Evolutionary conservation across 305 asterid genomes (phyloP).

Genomic region (Fraxinus dipetala): DNA sequence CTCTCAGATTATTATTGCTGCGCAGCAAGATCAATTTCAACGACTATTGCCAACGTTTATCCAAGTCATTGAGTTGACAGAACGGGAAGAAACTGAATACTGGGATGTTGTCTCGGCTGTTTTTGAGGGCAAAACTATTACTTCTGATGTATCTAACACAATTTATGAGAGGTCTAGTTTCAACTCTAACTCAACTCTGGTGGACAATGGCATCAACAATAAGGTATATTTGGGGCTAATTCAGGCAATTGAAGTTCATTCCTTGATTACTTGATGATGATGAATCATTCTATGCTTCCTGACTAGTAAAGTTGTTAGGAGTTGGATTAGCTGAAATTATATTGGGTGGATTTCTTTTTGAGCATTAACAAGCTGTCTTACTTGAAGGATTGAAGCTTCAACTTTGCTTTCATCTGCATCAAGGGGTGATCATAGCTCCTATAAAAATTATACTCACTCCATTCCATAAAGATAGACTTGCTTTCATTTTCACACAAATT

Average conservation of each 20-base stretch:
- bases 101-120: constrained; percentile 76
- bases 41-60: constrained; percentile 83
- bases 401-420: neutral
- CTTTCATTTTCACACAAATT: neutral
- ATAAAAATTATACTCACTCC: neutral
- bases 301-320: neutral
- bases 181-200: constrained; percentile 40
- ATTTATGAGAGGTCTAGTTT: constrained; percentile 31
- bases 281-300: neutral
- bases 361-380: neutral
- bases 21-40: constrained; percentile 91
- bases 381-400: neutral
- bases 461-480: neutral
- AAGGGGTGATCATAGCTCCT: neutral
- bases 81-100: constrained; percentile 76
- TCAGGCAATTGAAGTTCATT: neutral
- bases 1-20: constrained; percentile 8
- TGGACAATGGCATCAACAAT: constrained; percentile 71
- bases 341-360: neutral
- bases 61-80: constrained; percentile 85
- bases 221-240: constrained; percentile 45
- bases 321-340: neutral
- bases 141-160: constrained; percentile 35
- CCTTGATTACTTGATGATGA: neutral
- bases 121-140: constrained; percentile 63